Base-by-base conservation (phyloP, 306 rosid genomes). In the Citrullus mucosospermus region DNA sequence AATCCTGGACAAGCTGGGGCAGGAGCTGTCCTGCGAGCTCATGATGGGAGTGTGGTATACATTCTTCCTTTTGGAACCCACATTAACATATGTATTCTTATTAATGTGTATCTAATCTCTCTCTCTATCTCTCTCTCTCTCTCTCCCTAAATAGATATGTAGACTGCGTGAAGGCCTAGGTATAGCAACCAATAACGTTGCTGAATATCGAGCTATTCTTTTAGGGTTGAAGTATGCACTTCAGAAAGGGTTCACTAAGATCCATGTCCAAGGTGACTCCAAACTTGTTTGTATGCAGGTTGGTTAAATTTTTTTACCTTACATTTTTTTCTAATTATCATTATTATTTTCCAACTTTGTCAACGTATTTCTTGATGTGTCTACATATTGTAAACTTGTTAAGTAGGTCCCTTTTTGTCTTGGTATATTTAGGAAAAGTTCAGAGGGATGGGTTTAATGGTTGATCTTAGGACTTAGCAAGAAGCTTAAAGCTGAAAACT, bases 201-300 rank as follows among this genome's bases (percentile, higher is more conserved):
- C 98, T 62, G 98, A 95, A 85, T 95, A 95, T 85, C 92, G 97
- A 75, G 98, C 92, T 63, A 25, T 92, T 86, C 88, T 92, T 81
- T 83, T 95, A 74, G 98, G 98, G 74, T 81, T 95, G 88, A 95
- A 72, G 87, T 88, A 79, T 91, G 98, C 98, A 57, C 89, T 92
- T 65, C 79, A 85, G 77, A 95, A 85, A 83, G 98, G 98, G 25
- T 95, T 87, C 84, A 86, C 84, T 60, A 83, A 69, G 75, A 91
- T 95, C 72, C 78, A 39, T 54, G 83, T 86, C 83, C 86, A 81
- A 75, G 98, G 98, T 72, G 98, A 95, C 84, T 95, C 98, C 86
- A 95, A 92, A 83, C 98, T 95, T 63, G 91, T 95, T 78, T 95
- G 96, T 86, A 85, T 85, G 96, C 98, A 95, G 98, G 98, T 95